A percentile compares a stretch with the other conserved stretches of the same genome.
These are phyloP conservation scores for Fusarium chuoi DNA, from an alignment of 2,329 filamentous ascomycete species.

Conservation along the genomic window DNA sequence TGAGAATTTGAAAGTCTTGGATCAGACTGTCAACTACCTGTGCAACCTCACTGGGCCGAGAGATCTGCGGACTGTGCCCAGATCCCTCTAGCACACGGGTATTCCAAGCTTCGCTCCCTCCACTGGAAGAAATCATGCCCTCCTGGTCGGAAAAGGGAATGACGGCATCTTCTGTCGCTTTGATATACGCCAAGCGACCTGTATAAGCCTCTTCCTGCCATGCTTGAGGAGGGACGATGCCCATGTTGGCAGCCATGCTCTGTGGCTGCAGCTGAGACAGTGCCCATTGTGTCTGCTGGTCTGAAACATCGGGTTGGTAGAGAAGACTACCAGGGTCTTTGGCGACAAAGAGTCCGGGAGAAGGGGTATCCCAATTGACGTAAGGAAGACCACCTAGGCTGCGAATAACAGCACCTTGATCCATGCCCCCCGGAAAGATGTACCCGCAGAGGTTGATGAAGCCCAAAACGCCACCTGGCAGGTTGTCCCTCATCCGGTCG, in stretches of 20 bases:
- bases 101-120: not conserved
- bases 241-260: not conserved
- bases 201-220: not conserved
- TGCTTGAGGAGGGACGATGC: not conserved
- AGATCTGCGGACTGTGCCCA: not conserved
- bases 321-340: not conserved
- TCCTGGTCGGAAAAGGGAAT: not conserved
- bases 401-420: not conserved
- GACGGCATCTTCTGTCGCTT: not conserved
- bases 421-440: not conserved
- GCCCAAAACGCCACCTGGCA: not conserved
- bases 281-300: not conserved
- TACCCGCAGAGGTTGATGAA: not conserved
- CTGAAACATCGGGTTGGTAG: not conserved
- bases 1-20: not conserved
- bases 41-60: not conserved
- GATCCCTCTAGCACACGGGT: not conserved
- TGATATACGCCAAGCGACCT: not conserved
- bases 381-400: not conserved
- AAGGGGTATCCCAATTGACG: not conserved
- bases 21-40: not conserved
- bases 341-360: not conserved
- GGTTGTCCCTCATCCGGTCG: accelerated
- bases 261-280: not conserved
- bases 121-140: not conserved